These are phyloP conservation scores for Fusarium setosum DNA, from an alignment of 2,329 filamentous ascomycete species.

Conservation along the genomic window DNA sequence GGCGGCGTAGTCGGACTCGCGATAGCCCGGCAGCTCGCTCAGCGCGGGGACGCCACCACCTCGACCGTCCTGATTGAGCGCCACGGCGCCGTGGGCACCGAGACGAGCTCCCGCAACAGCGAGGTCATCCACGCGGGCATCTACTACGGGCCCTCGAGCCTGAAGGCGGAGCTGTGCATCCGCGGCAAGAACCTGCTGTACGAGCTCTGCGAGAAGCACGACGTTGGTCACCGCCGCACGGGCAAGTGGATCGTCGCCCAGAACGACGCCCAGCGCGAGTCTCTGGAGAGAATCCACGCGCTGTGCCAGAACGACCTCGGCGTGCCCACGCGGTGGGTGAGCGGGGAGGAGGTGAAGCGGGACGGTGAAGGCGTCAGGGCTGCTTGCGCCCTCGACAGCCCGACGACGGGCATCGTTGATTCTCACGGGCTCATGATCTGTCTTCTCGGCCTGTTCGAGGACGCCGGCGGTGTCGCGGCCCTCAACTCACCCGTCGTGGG, in stretches of 20 bases:
- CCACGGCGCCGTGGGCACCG: constrained; percentile 79
- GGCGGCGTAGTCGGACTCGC: constrained; percentile 82
- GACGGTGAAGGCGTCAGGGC: constrained; percentile 83
- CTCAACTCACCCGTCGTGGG: constrained; percentile 73
- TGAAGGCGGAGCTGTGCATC: constrained; percentile 89
- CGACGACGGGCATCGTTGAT: constrained; percentile 91
- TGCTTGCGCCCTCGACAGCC: constrained; percentile 76
- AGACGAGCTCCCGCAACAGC: constrained; percentile 91
- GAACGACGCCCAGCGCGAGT: constrained; percentile 74
- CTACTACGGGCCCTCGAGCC: constrained; percentile 81
- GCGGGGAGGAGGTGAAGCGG: constrained; percentile 66
- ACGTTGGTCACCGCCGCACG: constrained; percentile 77
- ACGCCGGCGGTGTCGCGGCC: constrained; percentile 79
- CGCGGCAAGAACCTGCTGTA: constrained; percentile 83
- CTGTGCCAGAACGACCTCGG: constrained; percentile 53
- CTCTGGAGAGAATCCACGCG: constrained; percentile 63
- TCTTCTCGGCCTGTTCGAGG: constrained; percentile 81
- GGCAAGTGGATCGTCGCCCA: constrained; percentile 98
- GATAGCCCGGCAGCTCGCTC: constrained; percentile 78
- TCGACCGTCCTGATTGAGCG: constrained; percentile 85
- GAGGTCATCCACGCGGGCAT: constrained; percentile 97
- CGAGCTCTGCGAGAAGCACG: constrained; percentile 74
- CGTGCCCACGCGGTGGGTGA: constrained; percentile 80
- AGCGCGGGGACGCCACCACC: constrained; percentile 65
- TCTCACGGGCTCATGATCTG: constrained; percentile 86